Base-by-base conservation (phyloP, 768 basidiomycete species). In the Boletus rubropictus region DNA sequence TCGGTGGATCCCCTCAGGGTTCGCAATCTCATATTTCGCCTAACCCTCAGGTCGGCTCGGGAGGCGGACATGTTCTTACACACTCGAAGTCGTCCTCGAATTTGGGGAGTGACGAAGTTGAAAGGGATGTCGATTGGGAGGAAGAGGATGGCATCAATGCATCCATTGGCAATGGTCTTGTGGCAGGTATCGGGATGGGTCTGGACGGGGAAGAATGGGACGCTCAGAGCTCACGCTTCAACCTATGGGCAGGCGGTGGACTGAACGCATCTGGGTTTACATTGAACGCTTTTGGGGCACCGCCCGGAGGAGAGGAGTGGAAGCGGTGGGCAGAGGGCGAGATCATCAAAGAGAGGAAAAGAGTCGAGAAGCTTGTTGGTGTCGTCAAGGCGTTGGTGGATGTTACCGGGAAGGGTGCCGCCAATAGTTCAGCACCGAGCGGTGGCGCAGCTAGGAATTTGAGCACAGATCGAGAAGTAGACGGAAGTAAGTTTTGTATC, bases 341-440 rank as follows among this genome's bases (percentile, higher is more conserved):
- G 75, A 81, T 45, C 69, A 68, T 52, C 68, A 88, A 27, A 5
- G 87, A 88, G 63, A 72, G 76, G 44, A 72, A 75, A 40, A 79
- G 80, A 58, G 75, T 80, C 10, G 84, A 84, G 51, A 77, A 75
- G 48, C 71, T 89, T 25, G 76, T 79, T 0, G 64, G 69, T 37
- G 68, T 84, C 22, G 74, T 87, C 24, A 77, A 78, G 45, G 65
- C 73, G 9, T 63, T 89, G 48, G 84, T 82, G 73, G 84, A 88
- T 8, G 69, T 76, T 9, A 72, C 84, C 22, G 72, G 72, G 33
- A 78, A 67, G 50, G 59, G 81, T 10, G 38, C 42, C 3, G 39
- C 10, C 9, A 21, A 35, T n/a, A 41, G 37, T 42, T 39, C 25
- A 12, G 21, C 29, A 3, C 8, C 29, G 5, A 32, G 14, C 32